These are phyloP conservation scores for Leucoagaricus sp. DNA, from an alignment of 1,284 basidiomycete species.

Conservation along the genomic window DNA sequence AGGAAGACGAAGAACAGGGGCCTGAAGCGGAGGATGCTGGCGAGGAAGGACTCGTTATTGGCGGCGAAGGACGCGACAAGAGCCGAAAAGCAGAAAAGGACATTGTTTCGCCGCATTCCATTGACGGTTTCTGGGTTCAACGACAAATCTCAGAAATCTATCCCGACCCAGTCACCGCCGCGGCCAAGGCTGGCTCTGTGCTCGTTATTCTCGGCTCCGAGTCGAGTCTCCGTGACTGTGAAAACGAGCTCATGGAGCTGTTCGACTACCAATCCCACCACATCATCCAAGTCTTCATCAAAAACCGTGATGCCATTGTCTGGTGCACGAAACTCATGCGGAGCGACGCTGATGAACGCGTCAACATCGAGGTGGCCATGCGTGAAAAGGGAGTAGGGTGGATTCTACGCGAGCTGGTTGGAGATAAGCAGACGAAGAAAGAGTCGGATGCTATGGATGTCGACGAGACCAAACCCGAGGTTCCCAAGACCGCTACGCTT, in stretches of 20 bases:
- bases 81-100: slow-evolving; percentile 71
- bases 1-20: slow-evolving; percentile 42
- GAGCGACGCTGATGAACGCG: slow-evolving; percentile 86
- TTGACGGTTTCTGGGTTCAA: slow-evolving; percentile 99
- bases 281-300: slow-evolving; percentile 88
- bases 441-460: slow-evolving; percentile 75
- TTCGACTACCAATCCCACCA: slow-evolving; percentile 82
- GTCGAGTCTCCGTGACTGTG: slow-evolving; percentile 88
- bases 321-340: slow-evolving; percentile 98
- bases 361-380: slow-evolving; percentile 98
- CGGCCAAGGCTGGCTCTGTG: slow-evolving; percentile 78
- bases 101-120: slow-evolving; percentile 84
- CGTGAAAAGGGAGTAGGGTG: slow-evolving; percentile 95
- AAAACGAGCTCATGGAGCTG: slow-evolving; percentile 93
- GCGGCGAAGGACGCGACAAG: slow-evolving; percentile 49
- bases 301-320: slow-evolving; percentile 94
- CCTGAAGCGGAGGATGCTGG: slow-evolving; percentile 42
- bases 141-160: slow-evolving; percentile 90
- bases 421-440: slow-evolving; percentile 61
- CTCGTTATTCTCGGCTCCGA: neutral
- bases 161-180: slow-evolving; percentile 91
- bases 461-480: slow-evolving; percentile 58
- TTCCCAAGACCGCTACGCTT: slow-evolving; percentile 88
- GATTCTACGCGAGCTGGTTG: slow-evolving; percentile 89
- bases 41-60: slow-evolving; percentile 74